phyloP scores from a whole-genome alignment of 1,284 basidiomycete species.

The Agaricales sp. region DNA sequence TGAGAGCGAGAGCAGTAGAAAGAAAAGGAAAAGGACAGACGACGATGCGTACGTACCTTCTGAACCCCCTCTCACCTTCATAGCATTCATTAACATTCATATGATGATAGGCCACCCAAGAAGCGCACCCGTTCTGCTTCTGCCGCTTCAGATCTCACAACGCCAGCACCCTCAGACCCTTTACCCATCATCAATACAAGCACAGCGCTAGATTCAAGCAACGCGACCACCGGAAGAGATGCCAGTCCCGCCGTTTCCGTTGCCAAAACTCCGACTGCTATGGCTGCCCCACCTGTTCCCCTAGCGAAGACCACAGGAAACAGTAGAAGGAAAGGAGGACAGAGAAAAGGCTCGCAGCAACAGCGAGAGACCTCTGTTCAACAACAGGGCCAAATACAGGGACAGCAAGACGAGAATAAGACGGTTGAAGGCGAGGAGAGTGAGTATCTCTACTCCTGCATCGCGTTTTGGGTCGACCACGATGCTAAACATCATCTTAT shows the following conservation, averaged over 20 bases:
- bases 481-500: not conserved
- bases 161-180: slow-evolving; percentile 16
- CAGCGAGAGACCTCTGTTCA: not conserved
- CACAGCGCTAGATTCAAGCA: too few relatives aligned
- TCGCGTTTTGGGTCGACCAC: not conserved
- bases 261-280: not conserved
- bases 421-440: slow-evolving; percentile 56
- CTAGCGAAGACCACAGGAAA: not conserved
- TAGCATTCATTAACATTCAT: slow-evolving; percentile 3
- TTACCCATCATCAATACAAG: not conserved
- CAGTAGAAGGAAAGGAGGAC: slow-evolving; percentile 4
- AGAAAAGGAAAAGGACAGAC: slow-evolving; percentile 65
- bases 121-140: slow-evolving; percentile 68
- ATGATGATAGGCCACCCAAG: slow-evolving; percentile 36
- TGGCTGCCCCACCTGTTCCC: slow-evolving; percentile 1
- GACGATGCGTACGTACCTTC: slow-evolving; percentile 50
- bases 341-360: slow-evolving; percentile 4
- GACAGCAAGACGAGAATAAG: slow-evolving; percentile 26
- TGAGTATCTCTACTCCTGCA: slow-evolving; percentile 20
- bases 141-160: slow-evolving; percentile 46
- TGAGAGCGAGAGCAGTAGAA: slow-evolving; percentile 18
- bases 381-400: not conserved
- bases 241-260: not conserved
- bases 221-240: not conserved
- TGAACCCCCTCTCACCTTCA: slow-evolving; percentile 8